phyloP scores from a whole-genome alignment of 805 yeast genomes.

The Wickerhamiella qilinensis region DNA sequence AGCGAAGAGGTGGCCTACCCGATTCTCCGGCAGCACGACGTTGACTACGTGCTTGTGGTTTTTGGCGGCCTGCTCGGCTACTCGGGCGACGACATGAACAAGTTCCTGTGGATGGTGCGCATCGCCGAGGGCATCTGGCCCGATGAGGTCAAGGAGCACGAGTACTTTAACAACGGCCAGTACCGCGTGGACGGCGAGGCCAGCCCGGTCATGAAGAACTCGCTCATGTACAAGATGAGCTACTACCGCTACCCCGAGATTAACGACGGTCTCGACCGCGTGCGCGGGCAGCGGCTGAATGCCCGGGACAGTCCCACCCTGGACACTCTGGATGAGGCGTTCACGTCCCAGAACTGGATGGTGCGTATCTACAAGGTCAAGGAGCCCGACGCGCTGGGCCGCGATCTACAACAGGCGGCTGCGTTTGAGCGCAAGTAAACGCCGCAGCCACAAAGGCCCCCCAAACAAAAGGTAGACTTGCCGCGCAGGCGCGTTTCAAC shows the following conservation, averaged over 20 bases:
- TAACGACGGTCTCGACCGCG: conserved; percentile 57
- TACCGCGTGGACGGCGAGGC: conserved; percentile 76
- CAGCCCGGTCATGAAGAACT: conserved; percentile 69
- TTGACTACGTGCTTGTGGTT: conserved; percentile 80
- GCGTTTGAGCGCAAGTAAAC: conserved; percentile 1
- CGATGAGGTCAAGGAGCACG: conserved; percentile 80
- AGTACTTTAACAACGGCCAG: conserved; percentile 77
- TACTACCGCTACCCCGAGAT: conserved; percentile 72
- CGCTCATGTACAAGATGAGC: conserved; percentile 88
- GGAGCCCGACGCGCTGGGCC: conserved; percentile 73
- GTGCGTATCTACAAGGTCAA: conserved; percentile 88
- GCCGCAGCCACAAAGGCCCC: no score
- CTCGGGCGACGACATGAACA: conserved; percentile 92
- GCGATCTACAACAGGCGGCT: conserved; percentile 29
- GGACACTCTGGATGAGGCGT: conserved; percentile 80
- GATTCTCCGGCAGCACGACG: conserved; percentile 78
- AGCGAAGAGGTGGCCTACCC: conserved; percentile 78
- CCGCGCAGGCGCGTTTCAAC: neutral
- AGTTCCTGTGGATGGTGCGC: conserved; percentile 97
- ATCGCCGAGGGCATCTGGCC: conserved; percentile 99
- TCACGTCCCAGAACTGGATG: conserved; percentile 91
- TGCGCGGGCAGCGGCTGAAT: conserved; percentile 67
- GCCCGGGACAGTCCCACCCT: conserved; percentile 32
- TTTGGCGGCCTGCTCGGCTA: conserved; percentile 91
- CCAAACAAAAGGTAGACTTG: neutral